Evolutionary conservation across 176 grass and related monocot species (phyloP), one percentile per base, ranked within the genome.

Genomic region (Alloteropsis semialata): DNA sequence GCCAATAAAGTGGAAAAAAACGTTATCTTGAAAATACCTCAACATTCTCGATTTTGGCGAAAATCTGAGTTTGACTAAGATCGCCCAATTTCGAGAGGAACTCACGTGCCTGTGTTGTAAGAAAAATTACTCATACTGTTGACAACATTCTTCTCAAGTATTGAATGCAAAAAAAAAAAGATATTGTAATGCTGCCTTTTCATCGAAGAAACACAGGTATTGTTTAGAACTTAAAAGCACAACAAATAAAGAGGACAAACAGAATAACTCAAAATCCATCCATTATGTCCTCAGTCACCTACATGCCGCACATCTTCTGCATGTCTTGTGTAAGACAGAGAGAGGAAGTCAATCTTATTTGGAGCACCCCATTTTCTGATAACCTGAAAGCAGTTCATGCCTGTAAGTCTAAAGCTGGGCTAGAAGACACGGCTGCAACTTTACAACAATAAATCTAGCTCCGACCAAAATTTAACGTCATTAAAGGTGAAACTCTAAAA

Each of bases 311-410:
- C 96, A 89, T 99, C 96, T 76, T 99, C 85, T 69, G 91, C 96
- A 36, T 99, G 93, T 51, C 96, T 96, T 24, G 96, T 99, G 79
- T 99, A 99, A 83, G 93, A 96, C 45, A 99, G 65, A 62, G 96
- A 99, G 59, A 99, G 87, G 80, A 99, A 99, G 84, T 99, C 96
- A 70, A 99, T 99, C 78, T 99, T 99, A 87, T 99, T 99, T 17
- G 86, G 85, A 82, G 89, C 85, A 77, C 96, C 96, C 91, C 91
- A 99, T 80, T 88, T 99, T 77, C 75, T 92, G 59, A 99, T 96
- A 87, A 87, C 91, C 94, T 97, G 88, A 84, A 87, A 93, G 21
- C 8, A 82, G 27, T 6, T 27, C 13, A 82, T 78, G 45, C 17
- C 14, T 11, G 32, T 77, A 64, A 56, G 73, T 63, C 0, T 13